Percentiles rank a stretch among this genome's conserved stretches.
Evolutionary conservation across 2,329 filamentous ascomycete species (phyloP).

Genomic region (Thielaviopsis euricoi): DNA sequence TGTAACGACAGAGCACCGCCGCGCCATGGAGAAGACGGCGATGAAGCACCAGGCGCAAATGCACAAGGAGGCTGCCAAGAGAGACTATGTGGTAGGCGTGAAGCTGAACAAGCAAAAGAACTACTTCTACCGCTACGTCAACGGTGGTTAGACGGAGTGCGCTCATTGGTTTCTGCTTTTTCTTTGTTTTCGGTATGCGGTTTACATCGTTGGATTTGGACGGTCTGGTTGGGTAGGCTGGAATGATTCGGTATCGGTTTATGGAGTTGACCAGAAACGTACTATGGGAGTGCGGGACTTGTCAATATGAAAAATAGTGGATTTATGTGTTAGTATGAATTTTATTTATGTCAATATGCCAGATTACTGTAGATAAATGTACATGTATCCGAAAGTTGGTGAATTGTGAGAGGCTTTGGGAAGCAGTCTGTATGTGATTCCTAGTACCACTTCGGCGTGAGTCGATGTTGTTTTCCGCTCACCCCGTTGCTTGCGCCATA

Average conservation of each 20-base stretch:
- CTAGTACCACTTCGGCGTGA: too few species aligned
- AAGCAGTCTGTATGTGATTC: too few species aligned
- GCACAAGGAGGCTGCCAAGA: constrained; percentile 10
- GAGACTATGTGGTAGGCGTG: constrained; percentile 10
- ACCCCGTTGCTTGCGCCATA: too few species aligned
- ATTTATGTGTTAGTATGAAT: not conserved
- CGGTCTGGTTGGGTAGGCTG: not conserved
- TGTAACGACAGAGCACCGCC: not conserved
- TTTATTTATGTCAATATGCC: not conserved
- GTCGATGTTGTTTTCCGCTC: not conserved
- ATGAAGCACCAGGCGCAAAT: constrained; percentile 6
- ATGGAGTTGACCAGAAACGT: not conserved
- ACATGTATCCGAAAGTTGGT: too few species aligned
- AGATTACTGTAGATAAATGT: too few species aligned
- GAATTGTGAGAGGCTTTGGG: too few species aligned
- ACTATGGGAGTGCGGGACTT: not conserved
- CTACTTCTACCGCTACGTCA: constrained; percentile 35
- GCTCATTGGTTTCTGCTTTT: not conserved
- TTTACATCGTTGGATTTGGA: not conserved
- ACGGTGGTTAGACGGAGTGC: constrained; percentile 23
- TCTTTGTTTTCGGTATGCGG: not conserved
- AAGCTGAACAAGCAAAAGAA: constrained; percentile 38
- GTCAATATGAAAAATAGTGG: not conserved
- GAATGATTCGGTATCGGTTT: constrained; percentile 5
- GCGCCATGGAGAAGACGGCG: constrained; percentile 5